These are phyloP conservation scores for Pyricularia pennisetigena DNA, from an alignment of 2,329 filamentous ascomycete species.

Conservation along the genomic window DNA sequence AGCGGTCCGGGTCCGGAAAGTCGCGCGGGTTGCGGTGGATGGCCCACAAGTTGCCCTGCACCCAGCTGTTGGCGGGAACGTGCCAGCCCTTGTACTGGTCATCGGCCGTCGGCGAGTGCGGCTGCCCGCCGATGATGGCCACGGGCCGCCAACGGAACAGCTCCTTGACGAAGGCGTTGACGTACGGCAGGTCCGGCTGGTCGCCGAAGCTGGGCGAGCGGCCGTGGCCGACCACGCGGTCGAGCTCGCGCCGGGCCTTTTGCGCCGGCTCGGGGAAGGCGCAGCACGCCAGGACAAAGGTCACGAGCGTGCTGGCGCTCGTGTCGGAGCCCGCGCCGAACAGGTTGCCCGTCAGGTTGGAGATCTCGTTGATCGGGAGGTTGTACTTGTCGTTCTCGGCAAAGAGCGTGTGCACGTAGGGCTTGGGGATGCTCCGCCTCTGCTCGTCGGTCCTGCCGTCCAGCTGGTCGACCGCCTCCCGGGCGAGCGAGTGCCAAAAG, in stretches of 20 bases:
- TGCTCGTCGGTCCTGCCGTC: constrained; percentile 14
- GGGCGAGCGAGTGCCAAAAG: constrained; percentile 42
- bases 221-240: constrained; percentile 34
- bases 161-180: constrained; percentile 45
- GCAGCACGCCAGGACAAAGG: constrained; percentile 39
- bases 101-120: constrained; percentile 36
- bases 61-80: constrained; percentile 38
- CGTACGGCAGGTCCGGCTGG: constrained; percentile 36
- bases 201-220: constrained; percentile 39
- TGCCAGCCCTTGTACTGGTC: constrained; percentile 35
- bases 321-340: constrained; percentile 40
- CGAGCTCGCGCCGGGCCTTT: constrained; percentile 41
- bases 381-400: constrained; percentile 34
- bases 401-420: constrained; percentile 37
- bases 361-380: constrained; percentile 32
- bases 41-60: constrained; percentile 42
- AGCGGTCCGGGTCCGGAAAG: constrained; percentile 34
- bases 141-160: constrained; percentile 45
- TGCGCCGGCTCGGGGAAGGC: constrained; percentile 34
- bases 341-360: constrained; percentile 34
- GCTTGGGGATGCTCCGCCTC: constrained; percentile 15
- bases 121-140: constrained; percentile 38
- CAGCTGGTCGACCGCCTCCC: constrained; percentile 34
- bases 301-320: constrained; percentile 32
- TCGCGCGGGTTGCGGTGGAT: constrained; percentile 35